Evolutionary conservation across 495 filamentous ascomycete species (phyloP).

Genomic region (Penicillium daleae): DNA sequence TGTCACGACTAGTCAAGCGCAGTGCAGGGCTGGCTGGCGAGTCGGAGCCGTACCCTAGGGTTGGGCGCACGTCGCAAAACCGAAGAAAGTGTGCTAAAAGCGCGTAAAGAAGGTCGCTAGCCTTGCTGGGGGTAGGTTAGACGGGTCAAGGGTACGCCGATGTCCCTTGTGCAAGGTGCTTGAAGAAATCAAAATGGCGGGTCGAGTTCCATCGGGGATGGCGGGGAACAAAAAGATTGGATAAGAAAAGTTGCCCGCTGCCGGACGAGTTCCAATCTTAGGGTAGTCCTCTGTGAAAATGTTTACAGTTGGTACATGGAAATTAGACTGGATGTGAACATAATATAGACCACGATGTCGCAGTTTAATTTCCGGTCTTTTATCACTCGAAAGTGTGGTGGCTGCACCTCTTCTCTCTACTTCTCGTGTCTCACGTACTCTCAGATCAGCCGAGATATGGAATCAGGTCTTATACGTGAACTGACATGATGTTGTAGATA

Average conservation of each 20-base stretch:
- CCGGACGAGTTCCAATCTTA: not conserved
- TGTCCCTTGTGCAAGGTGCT: not conserved
- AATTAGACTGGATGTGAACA: not conserved
- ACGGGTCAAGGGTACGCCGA: not conserved
- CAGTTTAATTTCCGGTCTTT: not conserved
- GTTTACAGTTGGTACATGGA: not conserved
- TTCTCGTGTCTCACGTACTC: no score
- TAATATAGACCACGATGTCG: no score
- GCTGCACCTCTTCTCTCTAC: not conserved
- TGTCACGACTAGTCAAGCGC: not conserved
- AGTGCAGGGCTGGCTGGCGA: not conserved
- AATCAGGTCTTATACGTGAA: not conserved
- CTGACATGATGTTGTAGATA: not conserved
- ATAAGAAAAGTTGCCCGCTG: not conserved
- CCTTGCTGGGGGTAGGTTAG: not conserved
- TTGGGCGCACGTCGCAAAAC: not conserved
- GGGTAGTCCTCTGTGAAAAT: not conserved
- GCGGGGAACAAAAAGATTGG: conserved; percentile 1
- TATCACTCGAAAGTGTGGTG: not conserved
- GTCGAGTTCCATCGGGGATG: not conserved
- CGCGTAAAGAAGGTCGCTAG: not conserved
- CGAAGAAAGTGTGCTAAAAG: not conserved
- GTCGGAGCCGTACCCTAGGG: not conserved
- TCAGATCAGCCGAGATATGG: not conserved
- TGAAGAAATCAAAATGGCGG: not conserved